A percentile compares a stretch with the other conserved stretches of the same genome.
These are phyloP conservation scores for Gryganskiella cystojenkinii DNA, from an alignment of 192 early-diverging fungal genomes.

Conservation along the genomic window DNA sequence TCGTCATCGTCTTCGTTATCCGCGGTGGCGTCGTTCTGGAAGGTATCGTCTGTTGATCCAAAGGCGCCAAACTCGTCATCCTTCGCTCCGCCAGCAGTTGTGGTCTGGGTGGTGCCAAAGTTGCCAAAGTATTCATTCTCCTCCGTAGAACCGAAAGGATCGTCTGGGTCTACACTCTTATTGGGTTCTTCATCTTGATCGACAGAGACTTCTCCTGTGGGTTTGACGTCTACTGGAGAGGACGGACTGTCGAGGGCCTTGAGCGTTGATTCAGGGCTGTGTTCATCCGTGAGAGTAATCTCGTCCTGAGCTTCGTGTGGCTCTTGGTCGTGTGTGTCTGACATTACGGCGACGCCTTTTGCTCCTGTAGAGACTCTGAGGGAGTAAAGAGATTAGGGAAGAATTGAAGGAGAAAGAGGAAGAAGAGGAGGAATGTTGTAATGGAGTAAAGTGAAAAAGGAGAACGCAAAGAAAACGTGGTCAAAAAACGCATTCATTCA, in stretches of 20 bases:
- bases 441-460: too few species aligned
- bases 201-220: too few species aligned
- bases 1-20: constrained; percentile 23
- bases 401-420: constrained; percentile 3
- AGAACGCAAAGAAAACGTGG: too few species aligned
- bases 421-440: neutral
- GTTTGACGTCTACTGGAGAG: neutral
- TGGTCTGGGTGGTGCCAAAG: neutral
- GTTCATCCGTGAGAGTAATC: neutral
- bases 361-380: too few species aligned
- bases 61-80: constrained; percentile 35
- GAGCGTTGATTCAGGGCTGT: neutral
- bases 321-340: constrained; percentile 12
- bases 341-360: neutral
- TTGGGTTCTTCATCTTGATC: too few species aligned
- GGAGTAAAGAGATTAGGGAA: too few species aligned
- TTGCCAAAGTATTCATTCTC: neutral
- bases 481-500: too few species aligned
- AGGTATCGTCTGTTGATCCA: constrained; percentile 9
- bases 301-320: constrained; percentile 7
- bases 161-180: too few species aligned
- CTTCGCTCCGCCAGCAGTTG: neutral
- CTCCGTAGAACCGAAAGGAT: too few species aligned
- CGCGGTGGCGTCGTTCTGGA: too few species aligned
- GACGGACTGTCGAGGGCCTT: neutral